Conservation (phyloP, 176 grass and related monocot genomes). For the Oryza nivara region DNA sequence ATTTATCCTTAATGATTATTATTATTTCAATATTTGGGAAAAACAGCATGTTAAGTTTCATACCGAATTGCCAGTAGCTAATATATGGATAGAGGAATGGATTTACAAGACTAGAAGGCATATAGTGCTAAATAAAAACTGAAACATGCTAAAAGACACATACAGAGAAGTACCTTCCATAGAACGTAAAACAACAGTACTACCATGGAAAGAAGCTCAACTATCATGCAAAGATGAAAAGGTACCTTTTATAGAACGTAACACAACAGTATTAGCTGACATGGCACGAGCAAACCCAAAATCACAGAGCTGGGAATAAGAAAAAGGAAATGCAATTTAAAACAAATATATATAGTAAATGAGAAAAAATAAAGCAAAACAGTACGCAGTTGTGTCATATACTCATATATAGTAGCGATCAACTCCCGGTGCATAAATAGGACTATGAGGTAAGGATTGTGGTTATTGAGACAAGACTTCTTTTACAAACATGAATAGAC, state of each 20-base stretch:
- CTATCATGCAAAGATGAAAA: slow-evolving; percentile 21
- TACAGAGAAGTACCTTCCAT: background rate
- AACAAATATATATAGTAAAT: slow-evolving; percentile 27
- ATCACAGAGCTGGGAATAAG: slow-evolving; percentile 81
- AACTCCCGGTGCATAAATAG: background rate
- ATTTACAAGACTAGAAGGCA: background rate
- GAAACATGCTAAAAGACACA: slow-evolving; percentile 1
- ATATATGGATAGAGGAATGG: background rate
- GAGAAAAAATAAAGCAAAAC: slow-evolving; percentile 29
- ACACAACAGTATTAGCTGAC: slow-evolving; percentile 95
- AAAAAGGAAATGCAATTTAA: slow-evolving; percentile 29
- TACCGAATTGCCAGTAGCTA: background rate
- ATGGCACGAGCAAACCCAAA: slow-evolving; percentile 99
- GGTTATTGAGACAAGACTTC: background rate
- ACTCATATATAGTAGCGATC: background rate
- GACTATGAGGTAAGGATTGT: background rate
- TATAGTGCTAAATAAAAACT: background rate
- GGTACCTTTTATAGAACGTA: slow-evolving; percentile 95
- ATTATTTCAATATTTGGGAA: background rate
- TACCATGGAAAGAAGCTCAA: background rate
- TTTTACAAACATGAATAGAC: slow-evolving; percentile 8
- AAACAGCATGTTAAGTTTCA: background rate
- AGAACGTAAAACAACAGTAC: too few relatives aligned
- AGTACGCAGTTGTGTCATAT: slow-evolving; percentile 4
- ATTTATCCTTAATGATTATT: background rate